These are phyloP conservation scores for Tolypocladium album DNA, from an alignment of 2,329 filamentous ascomycete species.

Conservation along the genomic window DNA sequence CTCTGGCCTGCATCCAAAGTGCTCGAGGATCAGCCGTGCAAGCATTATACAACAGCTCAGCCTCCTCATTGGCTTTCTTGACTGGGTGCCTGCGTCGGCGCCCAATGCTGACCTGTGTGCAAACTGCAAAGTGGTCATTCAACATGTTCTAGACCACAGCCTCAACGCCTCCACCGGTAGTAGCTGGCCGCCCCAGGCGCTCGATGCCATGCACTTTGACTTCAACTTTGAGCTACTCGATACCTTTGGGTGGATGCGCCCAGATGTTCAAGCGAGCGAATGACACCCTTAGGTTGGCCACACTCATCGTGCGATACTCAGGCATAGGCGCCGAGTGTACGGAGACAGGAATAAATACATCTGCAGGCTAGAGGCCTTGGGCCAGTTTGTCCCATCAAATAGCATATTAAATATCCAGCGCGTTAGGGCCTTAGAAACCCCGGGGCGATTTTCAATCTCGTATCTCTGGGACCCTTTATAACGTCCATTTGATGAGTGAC, in stretches of 20 bases:
- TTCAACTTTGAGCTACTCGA: slow-evolving; percentile 39
- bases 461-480: too few relatives aligned
- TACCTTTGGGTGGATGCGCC: slow-evolving; percentile 35
- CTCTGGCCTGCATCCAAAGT: slow-evolving; percentile 19
- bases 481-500: too few relatives aligned
- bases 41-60: slow-evolving; percentile 31
- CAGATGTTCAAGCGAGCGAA: slow-evolving; percentile 1
- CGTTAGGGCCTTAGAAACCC: too few relatives aligned
- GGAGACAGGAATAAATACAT: background rate
- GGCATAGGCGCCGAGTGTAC: background rate
- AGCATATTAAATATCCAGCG: too few relatives aligned
- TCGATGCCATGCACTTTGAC: slow-evolving; percentile 16
- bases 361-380: too few relatives aligned
- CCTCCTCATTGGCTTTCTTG: slow-evolving; percentile 35
- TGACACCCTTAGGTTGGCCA: background rate
- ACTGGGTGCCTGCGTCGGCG: slow-evolving; percentile 33
- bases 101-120: slow-evolving; percentile 34
- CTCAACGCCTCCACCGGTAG: slow-evolving; percentile 19
- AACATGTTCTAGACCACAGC: slow-evolving; percentile 34
- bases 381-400: too few relatives aligned
- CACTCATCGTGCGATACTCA: background rate
- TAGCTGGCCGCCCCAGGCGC: slow-evolving; percentile 7
- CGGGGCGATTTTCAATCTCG: too few relatives aligned
- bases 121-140: slow-evolving; percentile 31
- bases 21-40: slow-evolving; percentile 25